Percentiles rank a stretch among this genome's conserved stretches.
Evolutionary conservation across 495 filamentous ascomycete species (phyloP).

Genomic region (Penicillium parvum): DNA sequence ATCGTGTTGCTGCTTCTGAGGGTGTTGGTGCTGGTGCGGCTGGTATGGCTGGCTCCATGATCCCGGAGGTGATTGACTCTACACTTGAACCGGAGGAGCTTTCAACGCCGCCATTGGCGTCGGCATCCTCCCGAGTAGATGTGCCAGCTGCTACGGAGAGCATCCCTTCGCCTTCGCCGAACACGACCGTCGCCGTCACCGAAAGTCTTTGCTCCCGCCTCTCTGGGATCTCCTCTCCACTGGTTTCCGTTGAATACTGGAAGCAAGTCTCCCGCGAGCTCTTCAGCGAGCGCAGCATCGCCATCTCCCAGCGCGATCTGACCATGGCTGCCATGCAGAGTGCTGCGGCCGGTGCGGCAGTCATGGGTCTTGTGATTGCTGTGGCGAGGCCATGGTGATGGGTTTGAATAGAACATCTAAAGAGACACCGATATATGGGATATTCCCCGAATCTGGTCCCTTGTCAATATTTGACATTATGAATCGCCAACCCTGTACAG

Average conservation of each 20-base stretch:
- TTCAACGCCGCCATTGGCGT: too few relatives aligned
- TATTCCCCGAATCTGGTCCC: not conserved
- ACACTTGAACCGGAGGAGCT: slow-evolving; percentile 9
- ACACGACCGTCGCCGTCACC: slow-evolving; percentile 7
- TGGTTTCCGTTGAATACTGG: slow-evolving; percentile 42
- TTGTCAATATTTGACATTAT: slow-evolving; percentile 2
- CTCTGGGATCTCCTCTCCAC: slow-evolving; percentile 17
- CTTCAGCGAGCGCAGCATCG: slow-evolving; percentile 66
- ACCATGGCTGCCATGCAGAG: slow-evolving; percentile 68
- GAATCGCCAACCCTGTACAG: slow-evolving; percentile 14
- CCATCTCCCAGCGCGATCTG: slow-evolving; percentile 66
- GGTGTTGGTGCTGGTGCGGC: slow-evolving; percentile 15
- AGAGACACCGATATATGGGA: not conserved
- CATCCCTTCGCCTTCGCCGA: slow-evolving; percentile 3
- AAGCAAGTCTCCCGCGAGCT: slow-evolving; percentile 45
- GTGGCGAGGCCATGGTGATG: slow-evolving; percentile 49
- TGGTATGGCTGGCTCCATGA: not conserved
- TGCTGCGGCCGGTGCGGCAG: slow-evolving; percentile 64
- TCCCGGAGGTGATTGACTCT: slow-evolving; percentile 14
- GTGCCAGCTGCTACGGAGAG: not conserved
- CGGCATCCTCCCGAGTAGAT: too few relatives aligned
- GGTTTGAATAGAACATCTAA: not conserved
- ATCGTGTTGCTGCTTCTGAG: slow-evolving; percentile 21
- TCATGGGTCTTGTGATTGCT: slow-evolving; percentile 56
- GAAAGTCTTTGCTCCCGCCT: slow-evolving; percentile 25